Base-by-base conservation (phyloP, 163 green algal species). In the Chlamydomonas reinhardtii region DNA sequence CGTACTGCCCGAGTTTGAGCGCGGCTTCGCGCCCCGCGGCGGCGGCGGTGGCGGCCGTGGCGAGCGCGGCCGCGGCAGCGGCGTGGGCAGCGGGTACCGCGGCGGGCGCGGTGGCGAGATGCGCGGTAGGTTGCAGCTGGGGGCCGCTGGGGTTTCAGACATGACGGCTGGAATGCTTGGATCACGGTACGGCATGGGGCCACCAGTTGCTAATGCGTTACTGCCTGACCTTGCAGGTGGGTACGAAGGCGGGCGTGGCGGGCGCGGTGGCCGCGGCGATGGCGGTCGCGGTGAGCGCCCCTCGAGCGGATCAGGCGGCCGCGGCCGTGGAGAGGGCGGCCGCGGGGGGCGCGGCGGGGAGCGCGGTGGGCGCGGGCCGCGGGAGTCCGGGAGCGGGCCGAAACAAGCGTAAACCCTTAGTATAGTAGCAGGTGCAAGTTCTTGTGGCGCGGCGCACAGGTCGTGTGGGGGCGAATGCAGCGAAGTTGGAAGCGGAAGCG, bases 31-130 rank as follows among this genome's bases (percentile, higher is more conserved):
- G 31, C 82, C 59, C 11, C 72, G 82, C 6, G 39, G 72, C 35
- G 48, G 82, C 6, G n/a, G 72, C 35, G 48, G 12, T 17, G 82
- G 82, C 31, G 72, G 82, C 82, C 61, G 82, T 4, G 59, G 71
- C 71, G 82, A 81, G 61, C 82, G 72, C 31, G 82, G 82, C 59
- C 82, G 82, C 31, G 59, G 81, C 56, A 65, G 71, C 22, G 82
- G 72, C 6, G 69, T 86, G 54, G 56, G 70, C 43, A 48, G 80
- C 29, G 70, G 80, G 25, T 86, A 80, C 69, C 54, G 80, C 11
- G 70, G 80, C 6, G 79, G 79, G 8, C 79, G 79, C 32, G 79
- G 79, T 65, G 68, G 32, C 15, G 64, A 66, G 5, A 66, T n/a
- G 61, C 61, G 61, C 8, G 61, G 61, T 66, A 66, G 61, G 61